Percentiles rank a stretch among this genome's conserved stretches.
Conservation (phyloP, 306 rosid species). For the Delonix regia region DNA sequence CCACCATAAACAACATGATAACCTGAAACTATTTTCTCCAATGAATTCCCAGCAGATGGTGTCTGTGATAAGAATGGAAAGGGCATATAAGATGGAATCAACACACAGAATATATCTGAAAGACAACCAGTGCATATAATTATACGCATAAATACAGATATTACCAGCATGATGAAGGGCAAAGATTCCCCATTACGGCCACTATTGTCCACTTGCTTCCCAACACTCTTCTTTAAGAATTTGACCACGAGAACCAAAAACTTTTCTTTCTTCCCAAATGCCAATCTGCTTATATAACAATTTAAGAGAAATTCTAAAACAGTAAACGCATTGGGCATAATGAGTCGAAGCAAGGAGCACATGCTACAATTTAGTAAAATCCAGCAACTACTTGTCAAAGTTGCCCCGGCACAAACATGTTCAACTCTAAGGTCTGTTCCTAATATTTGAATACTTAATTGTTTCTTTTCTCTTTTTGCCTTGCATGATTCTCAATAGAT, state of each 20-base stretch:
- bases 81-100: not conserved
- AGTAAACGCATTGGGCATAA: not conserved
- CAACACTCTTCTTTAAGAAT: constrained; percentile 68
- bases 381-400: not conserved
- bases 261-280: constrained; percentile 79
- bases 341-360: not conserved
- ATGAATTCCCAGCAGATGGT: constrained; percentile 50
- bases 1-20: constrained; percentile 55
- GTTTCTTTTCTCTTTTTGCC: not conserved
- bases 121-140: constrained; percentile 1
- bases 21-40: constrained; percentile 68
- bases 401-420: not conserved
- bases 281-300: constrained; percentile 42
- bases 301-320: not conserved
- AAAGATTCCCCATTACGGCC: constrained; percentile 55
- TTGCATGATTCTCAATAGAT: not conserved
- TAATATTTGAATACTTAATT: not conserved
- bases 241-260: constrained; percentile 77
- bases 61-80: constrained; percentile 37
- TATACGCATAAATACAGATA: not conserved
- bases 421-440: not conserved
- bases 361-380: not conserved
- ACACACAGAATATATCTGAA: constrained; percentile 16
- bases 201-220: constrained; percentile 53
- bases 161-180: constrained; percentile 54